Evolutionary conservation across 352 stramenopile genomes (phyloP).

Genomic region (Ophiocytium majus): DNA sequence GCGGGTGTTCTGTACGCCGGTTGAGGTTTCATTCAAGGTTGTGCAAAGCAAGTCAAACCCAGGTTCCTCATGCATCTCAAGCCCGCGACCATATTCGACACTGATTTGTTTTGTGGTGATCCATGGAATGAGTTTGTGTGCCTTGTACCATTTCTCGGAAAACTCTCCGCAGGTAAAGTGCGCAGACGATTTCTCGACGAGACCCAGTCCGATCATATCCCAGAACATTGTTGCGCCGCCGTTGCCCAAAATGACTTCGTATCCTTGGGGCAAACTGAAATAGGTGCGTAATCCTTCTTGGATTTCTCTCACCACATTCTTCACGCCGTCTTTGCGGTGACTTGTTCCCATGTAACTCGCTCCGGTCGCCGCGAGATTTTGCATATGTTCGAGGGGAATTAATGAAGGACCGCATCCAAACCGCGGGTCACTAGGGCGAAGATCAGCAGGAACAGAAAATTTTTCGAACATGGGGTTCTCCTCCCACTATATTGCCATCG

Average conservation of each 20-base stretch:
- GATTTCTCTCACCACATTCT: neutral
- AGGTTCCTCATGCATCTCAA: neutral
- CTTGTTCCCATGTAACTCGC: neutral
- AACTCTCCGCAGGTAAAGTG: neutral
- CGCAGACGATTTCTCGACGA: neutral
- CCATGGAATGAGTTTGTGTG: neutral
- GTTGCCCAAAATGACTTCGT: neutral
- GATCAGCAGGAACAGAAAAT: neutral
- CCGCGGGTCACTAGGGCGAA: neutral
- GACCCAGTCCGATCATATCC: neutral
- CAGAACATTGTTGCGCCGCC: slow-evolving; percentile 1
- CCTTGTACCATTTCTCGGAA: slow-evolving; percentile 12
- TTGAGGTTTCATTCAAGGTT: slow-evolving; percentile 5
- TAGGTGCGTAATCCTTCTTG: neutral
- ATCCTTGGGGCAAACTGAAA: neutral
- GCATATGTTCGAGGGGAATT: neutral
- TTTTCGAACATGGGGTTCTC: slow-evolving; percentile 22
- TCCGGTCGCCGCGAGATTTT: slow-evolving; percentile 6
- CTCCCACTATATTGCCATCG: too few relatives aligned
- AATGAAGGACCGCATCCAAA: neutral
- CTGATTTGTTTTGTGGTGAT: neutral
- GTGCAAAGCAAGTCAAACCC: neutral
- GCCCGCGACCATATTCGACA: neutral
- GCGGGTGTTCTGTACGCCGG: neutral
- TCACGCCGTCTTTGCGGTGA: neutral